Percentiles rank a stretch among this genome's conserved stretches.
Conservation (phyloP, 2,329 filamentous ascomycete genomes). For the Blastomyces silverae region DNA sequence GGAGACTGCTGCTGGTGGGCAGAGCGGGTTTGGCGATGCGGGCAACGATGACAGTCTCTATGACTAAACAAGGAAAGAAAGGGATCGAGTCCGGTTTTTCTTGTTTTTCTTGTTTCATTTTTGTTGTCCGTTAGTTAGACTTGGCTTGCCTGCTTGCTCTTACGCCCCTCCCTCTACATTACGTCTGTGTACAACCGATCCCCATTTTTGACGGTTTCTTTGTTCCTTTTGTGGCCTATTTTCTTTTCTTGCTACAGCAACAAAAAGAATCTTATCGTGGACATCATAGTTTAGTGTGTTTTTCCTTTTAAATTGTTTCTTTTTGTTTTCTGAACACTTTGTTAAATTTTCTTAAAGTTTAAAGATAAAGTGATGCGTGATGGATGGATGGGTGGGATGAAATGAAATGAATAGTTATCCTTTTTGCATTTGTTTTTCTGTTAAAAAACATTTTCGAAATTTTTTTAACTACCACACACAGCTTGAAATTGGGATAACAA, state of each 20-base stretch:
- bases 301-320: neutral
- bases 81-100: neutral
- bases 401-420: neutral
- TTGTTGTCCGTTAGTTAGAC: slow-evolving; percentile 6
- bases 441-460: too few species aligned
- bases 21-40: slow-evolving; percentile 65
- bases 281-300: neutral
- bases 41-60: slow-evolving; percentile 97
- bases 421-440: too few species aligned
- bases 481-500: too few species aligned
- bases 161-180: neutral
- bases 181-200: neutral
- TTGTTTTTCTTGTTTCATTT: neutral
- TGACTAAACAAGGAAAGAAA: slow-evolving; percentile 45
- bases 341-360: neutral
- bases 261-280: neutral
- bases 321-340: neutral
- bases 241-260: neutral
- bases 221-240: neutral
- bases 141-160: neutral
- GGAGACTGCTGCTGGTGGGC: slow-evolving; percentile 43
- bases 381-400: neutral
- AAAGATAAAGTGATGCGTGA: slow-evolving; percentile 1
- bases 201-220: neutral
- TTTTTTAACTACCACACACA: too few species aligned